These are phyloP conservation scores for Phialophora verrucosa DNA, from an alignment of 2,329 filamentous ascomycete genomes.

Conservation along the genomic window DNA sequence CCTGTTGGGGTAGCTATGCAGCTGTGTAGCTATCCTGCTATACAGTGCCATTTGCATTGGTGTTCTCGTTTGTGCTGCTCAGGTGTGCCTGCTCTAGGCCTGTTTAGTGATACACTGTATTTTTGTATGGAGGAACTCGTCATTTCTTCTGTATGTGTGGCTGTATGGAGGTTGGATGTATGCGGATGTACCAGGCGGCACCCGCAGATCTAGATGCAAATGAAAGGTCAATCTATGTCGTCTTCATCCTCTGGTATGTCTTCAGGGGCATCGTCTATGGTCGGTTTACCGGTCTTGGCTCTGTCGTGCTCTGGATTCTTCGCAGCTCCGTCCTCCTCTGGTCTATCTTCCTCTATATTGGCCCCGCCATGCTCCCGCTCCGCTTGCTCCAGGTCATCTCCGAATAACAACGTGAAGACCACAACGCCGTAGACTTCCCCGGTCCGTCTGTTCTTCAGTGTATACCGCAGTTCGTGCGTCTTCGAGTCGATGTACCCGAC, in stretches of 20 bases:
- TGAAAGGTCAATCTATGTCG: conserved; percentile 16
- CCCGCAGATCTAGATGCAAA: not conserved
- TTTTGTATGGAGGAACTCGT: too few relatives aligned
- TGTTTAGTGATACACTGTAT: too few relatives aligned
- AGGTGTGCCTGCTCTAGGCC: too few relatives aligned
- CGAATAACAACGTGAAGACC: conserved; percentile 73
- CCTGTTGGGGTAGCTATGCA: too few relatives aligned
- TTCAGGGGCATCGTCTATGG: not conserved
- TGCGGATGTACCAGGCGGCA: not conserved
- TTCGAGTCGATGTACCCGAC: conserved; percentile 60
- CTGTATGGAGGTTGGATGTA: not conserved
- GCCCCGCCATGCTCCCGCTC: conserved; percentile 29
- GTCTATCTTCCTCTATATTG: not conserved
- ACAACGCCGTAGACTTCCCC: conserved; percentile 79
- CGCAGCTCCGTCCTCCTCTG: conserved; percentile 6
- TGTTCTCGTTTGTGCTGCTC: too few relatives aligned
- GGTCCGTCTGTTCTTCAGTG: conserved; percentile 79
- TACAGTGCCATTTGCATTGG: too few relatives aligned
- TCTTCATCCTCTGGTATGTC: conserved; percentile 23
- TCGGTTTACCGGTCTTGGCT: not conserved
- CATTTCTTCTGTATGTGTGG: not conserved
- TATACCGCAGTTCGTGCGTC: conserved; percentile 87
- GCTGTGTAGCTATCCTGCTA: too few relatives aligned
- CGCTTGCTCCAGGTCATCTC: conserved; percentile 39
- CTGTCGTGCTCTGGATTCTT: not conserved